Conservation (phyloP, 257 asterid genomes). For the Przewalskia tangutica region DNA sequence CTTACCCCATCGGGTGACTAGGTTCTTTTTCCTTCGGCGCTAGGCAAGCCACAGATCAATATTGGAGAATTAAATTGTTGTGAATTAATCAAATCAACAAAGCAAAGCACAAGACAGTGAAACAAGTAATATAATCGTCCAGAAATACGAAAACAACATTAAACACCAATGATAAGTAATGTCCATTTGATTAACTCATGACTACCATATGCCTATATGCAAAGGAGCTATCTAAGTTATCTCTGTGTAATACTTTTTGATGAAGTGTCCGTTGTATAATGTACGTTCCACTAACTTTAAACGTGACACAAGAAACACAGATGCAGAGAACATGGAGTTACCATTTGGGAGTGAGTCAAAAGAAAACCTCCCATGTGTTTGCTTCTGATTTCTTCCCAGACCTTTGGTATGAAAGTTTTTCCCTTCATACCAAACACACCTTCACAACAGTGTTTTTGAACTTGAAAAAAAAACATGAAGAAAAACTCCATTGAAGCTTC, state of each 20-base stretch:
- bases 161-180: not conserved
- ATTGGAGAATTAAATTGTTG: not conserved
- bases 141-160: not conserved
- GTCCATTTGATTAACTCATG: not conserved
- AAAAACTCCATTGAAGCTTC: too few species aligned
- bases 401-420: too few species aligned
- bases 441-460: too few species aligned
- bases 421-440: too few species aligned
- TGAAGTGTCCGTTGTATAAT: not conserved
- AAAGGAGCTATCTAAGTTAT: not conserved
- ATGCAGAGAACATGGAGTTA: slow-evolving; percentile 19
- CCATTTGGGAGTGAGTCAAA: slow-evolving; percentile 87
- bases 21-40: not conserved
- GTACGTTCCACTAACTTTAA: not conserved
- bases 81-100: not conserved
- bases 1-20: not conserved
- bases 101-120: not conserved
- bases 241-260: not conserved
- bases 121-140: not conserved
- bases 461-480: too few species aligned
- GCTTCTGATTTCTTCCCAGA: slow-evolving; percentile 27
- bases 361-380: slow-evolving; percentile 44
- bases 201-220: not conserved
- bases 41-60: not conserved
- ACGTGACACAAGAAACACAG: not conserved